Evolutionary conservation across 768 basidiomycete genomes (phyloP).

Genomic region (Rhizopogon roseolus): DNA sequence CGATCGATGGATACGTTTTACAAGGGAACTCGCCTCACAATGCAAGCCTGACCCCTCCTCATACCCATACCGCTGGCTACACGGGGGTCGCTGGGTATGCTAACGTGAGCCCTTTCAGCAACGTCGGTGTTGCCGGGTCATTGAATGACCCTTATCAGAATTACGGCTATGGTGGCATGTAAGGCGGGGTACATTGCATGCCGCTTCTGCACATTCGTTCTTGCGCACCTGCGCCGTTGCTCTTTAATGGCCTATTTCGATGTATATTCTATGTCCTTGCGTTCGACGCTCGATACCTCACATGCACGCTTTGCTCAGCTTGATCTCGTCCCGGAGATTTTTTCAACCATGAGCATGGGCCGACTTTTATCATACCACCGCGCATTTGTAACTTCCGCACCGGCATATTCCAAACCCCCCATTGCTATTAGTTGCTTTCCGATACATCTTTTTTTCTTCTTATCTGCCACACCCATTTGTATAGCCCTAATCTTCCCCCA

Average conservation of each 20-base stretch:
- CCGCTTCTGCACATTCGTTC: constrained; percentile 7
- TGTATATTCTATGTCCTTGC: constrained; percentile 31
- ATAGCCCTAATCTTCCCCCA: constrained; percentile 29
- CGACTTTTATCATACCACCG: constrained; percentile 44
- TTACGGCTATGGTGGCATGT: constrained; percentile 82
- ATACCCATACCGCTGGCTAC: constrained; percentile 51
- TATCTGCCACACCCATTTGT: constrained; percentile 43
- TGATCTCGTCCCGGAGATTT: constrained; percentile 31
- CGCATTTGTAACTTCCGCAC: constrained; percentile 66
- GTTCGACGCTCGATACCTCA: constrained; percentile 31
- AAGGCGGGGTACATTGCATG: constrained; percentile 24
- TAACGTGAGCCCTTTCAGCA: constrained; percentile 51
- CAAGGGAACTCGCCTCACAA: constrained; percentile 69
- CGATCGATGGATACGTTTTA: constrained; percentile 79
- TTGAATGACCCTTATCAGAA: constrained; percentile 75
- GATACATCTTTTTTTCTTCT: constrained; percentile 24
- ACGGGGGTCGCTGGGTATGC: constrained; percentile 46
- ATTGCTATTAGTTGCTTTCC: constrained; percentile 35
- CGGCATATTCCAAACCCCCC: constrained; percentile 45
- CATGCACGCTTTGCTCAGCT: constrained; percentile 27
- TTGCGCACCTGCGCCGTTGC: constrained; percentile 11
- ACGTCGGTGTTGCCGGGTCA: constrained; percentile 43
- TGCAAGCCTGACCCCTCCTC: constrained; percentile 55
- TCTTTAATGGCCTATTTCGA: constrained; percentile 31
- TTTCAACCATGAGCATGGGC: constrained; percentile 29